phyloP scores from a whole-genome alignment of 352 stramenopile genomes.

The Phytophthora tentaculata region DNA sequence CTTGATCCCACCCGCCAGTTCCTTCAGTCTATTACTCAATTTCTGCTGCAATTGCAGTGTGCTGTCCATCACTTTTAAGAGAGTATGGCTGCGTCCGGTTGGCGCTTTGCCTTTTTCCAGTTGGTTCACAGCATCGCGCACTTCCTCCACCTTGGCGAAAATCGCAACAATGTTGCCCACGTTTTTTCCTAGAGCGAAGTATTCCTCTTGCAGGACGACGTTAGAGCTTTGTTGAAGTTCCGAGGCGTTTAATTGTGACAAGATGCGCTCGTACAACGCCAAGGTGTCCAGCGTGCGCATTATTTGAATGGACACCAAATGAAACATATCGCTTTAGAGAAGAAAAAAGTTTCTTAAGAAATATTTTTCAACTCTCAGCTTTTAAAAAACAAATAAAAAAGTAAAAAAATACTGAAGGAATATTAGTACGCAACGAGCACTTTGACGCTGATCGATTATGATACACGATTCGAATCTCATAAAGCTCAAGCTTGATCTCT shows the following conservation, averaged over 20 bases:
- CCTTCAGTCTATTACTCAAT: slow-evolving; percentile 12
- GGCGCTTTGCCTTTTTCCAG: slow-evolving; percentile 29
- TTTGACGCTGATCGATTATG: too few relatives aligned
- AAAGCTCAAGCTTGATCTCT: too few relatives aligned
- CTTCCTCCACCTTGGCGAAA: slow-evolving; percentile 16
- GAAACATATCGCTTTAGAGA: not conserved
- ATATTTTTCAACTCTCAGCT: too few relatives aligned
- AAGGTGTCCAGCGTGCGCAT: slow-evolving; percentile 3
- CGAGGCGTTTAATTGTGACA: slow-evolving; percentile 21
- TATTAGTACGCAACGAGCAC: too few relatives aligned
- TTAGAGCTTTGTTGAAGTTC: slow-evolving; percentile 34
- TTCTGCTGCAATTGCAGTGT: slow-evolving; percentile 19
- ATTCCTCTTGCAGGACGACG: slow-evolving; percentile 22
- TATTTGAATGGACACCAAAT: slow-evolving; percentile 18
- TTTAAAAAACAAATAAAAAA: too few relatives aligned
- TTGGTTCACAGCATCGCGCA: slow-evolving; percentile 37
- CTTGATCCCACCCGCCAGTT: slow-evolving; percentile 29
- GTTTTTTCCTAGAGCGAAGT: not conserved
- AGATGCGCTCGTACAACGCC: slow-evolving; percentile 35
- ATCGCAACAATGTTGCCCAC: slow-evolving; percentile 6
- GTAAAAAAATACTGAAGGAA: too few relatives aligned
- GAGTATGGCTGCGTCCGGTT: slow-evolving; percentile 11
- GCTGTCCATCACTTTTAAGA: slow-evolving; percentile 20
- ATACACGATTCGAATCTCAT: too few relatives aligned
- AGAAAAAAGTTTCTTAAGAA: too few relatives aligned